Evolutionary conservation across 768 basidiomycete species (phyloP), one percentile per base, ranked within the genome.

Genomic region (Boletus sp.): DNA sequence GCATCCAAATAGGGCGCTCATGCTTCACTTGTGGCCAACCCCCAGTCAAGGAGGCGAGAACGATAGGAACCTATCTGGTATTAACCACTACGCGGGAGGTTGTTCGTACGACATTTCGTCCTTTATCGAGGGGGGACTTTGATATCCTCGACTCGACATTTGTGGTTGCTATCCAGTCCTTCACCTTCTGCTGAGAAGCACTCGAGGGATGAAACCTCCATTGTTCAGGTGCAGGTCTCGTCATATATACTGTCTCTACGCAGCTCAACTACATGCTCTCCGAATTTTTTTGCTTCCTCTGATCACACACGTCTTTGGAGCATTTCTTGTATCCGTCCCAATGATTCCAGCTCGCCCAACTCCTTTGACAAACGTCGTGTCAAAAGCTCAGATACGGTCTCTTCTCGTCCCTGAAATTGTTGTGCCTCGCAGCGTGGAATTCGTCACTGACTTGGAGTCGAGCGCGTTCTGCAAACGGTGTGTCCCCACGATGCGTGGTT

Each of bases 301-400:
- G 85, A 89, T 58, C 75, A 76, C 21, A 82, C 85, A 1, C 79
- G 74, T 3, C 62, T 85, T 5, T 95, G 91, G 91, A 84, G 82
- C 0, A 75, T 95, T 6, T 79, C 83, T 0, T 93, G 92, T 59
- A 84, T 96, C 54, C 85, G 92, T 3, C 93, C 93, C 2, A 95
- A 95, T 71, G 93, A 95, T 67, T 93, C 90, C 2, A 80, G 81
- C 27, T 87, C 87, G 0, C 79, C 91, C 19, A 94, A 94, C 61
- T 93, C 91, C 1, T 94, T 96, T 65, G 93, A 96, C 72, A 92
- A 90, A 70, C 83, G 90, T 2, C 79, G 92, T 3, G 89, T 94
- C 63, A 91, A 92, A n/a, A 68, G 74, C 83, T 0, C 93, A 96
- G 70, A 77, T 95, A 29, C 81, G 87, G 5, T 75, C 84, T 0